Percentiles rank a stretch among this genome's conserved stretches.
phyloP scores from a whole-genome alignment of 208 protist genomes.

The Leishmania turanica region DNA sequence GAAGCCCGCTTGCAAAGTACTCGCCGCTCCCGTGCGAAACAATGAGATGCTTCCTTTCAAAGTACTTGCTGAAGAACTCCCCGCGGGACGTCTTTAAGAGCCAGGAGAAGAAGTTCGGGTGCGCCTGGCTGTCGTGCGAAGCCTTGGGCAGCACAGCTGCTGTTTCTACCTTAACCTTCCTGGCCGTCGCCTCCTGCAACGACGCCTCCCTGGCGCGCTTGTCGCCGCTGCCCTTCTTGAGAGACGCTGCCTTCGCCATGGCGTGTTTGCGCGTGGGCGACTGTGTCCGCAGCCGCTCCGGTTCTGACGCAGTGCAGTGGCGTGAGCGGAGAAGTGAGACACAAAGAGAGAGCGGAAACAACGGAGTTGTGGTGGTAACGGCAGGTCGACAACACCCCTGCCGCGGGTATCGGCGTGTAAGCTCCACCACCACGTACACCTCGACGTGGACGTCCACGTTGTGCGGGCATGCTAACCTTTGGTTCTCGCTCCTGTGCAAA shows the following conservation, averaged over 20 bases:
- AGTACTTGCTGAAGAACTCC: slow-evolving; percentile 81
- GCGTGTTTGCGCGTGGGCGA: not conserved
- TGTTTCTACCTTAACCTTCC: slow-evolving; percentile 3
- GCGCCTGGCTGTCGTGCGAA: not conserved
- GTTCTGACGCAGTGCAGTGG: not conserved
- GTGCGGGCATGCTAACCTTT: not conserved
- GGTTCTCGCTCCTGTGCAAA: not conserved
- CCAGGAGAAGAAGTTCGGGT: slow-evolving; percentile 52
- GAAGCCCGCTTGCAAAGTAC: slow-evolving; percentile 43
- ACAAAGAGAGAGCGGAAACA: not conserved
- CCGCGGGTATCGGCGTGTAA: not conserved
- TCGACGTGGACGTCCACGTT: not conserved
- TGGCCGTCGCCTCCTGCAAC: not conserved
- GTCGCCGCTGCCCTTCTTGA: slow-evolving; percentile 6
- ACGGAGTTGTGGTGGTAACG: not conserved
- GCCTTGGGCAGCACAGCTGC: not conserved
- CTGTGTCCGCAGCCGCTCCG: not conserved
- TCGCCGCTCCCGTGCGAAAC: slow-evolving; percentile 38
- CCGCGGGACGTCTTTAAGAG: slow-evolving; percentile 45
- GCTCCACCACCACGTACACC: not conserved
- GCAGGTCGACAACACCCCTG: not conserved
- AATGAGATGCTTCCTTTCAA: slow-evolving; percentile 73
- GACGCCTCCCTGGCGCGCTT: slow-evolving; percentile 11
- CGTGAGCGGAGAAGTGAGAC: slow-evolving; percentile 8
- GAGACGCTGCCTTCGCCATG: not conserved